phyloP scores from a whole-genome alignment of 352 stramenopile species.

The Phytophthora foliorum region DNA sequence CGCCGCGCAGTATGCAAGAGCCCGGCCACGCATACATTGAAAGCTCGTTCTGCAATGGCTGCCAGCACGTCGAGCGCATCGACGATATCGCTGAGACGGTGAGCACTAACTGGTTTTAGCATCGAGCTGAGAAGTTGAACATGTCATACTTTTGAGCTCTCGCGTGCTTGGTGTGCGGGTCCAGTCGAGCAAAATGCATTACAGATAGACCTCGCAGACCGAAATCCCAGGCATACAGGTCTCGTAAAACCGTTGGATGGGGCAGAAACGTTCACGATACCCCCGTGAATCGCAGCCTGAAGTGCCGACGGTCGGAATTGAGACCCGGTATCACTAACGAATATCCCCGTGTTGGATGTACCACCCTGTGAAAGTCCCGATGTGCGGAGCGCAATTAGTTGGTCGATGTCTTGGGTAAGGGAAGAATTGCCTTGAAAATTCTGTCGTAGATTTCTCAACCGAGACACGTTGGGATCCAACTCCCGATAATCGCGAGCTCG shows the following conservation, averaged over 20 bases:
- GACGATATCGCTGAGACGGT: background rate
- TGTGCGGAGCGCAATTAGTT: too few relatives aligned
- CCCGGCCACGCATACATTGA: background rate
- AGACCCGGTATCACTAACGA: too few relatives aligned
- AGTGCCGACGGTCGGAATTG: too few relatives aligned
- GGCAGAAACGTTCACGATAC: background rate
- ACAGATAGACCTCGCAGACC: background rate
- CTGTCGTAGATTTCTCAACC: too few relatives aligned
- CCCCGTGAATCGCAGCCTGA: too few relatives aligned
- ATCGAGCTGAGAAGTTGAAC: background rate
- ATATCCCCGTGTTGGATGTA: too few relatives aligned
- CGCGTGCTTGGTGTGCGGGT: background rate
- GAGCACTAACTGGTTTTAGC: background rate
- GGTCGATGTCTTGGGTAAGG: too few relatives aligned
- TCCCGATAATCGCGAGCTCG: too few relatives aligned
- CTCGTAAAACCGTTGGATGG: background rate
- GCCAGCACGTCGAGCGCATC: background rate
- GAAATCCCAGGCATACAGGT: background rate
- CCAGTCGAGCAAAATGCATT: background rate
- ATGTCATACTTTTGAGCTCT: background rate
- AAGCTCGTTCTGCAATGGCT: background rate
- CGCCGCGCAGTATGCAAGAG: background rate
- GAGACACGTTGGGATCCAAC: too few relatives aligned
- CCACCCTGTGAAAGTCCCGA: too few relatives aligned
- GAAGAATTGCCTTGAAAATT: too few relatives aligned